phyloP scores from a whole-genome alignment of 495 filamentous ascomycete species.

The Polyplosphaeria fusca region DNA sequence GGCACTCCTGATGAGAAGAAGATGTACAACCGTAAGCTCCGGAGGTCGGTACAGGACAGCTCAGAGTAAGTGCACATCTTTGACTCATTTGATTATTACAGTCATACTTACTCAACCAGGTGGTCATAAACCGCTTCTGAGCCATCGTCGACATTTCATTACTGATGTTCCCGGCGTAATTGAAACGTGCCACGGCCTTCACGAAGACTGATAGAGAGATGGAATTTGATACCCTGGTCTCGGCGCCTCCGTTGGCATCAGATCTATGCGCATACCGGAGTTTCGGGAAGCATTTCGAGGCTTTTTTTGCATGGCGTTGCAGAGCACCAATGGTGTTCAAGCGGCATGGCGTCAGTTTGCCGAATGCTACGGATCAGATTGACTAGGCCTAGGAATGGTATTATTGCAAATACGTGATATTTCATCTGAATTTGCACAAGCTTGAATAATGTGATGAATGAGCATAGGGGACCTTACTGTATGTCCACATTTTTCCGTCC shows the following conservation, averaged over 20 bases:
- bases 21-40: constrained; percentile 75
- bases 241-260: not conserved
- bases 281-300: not conserved
- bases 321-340: not conserved
- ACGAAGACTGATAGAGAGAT: constrained; percentile 3
- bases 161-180: not conserved
- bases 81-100: too few species aligned
- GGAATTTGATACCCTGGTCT: constrained; percentile 25
- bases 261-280: constrained; percentile 10
- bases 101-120: too few species aligned
- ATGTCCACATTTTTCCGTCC: too few species aligned
- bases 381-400: too few species aligned
- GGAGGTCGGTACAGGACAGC: constrained; percentile 57
- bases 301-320: not conserved
- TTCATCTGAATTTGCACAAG: too few species aligned
- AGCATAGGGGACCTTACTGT: too few species aligned
- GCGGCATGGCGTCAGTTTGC: constrained; percentile 11
- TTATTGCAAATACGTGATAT: too few species aligned
- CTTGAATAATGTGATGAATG: too few species aligned
- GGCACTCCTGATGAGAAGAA: constrained; percentile 73
- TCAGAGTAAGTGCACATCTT: too few species aligned
- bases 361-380: too few species aligned
- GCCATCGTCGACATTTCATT: too few species aligned
- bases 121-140: too few species aligned
- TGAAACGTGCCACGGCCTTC: constrained; percentile 1